Percentiles rank a stretch among this genome's conserved stretches.
These are phyloP conservation scores for Hemerocallis citrina DNA, from an alignment of 106 monocot genomes.

Conservation along the genomic window DNA sequence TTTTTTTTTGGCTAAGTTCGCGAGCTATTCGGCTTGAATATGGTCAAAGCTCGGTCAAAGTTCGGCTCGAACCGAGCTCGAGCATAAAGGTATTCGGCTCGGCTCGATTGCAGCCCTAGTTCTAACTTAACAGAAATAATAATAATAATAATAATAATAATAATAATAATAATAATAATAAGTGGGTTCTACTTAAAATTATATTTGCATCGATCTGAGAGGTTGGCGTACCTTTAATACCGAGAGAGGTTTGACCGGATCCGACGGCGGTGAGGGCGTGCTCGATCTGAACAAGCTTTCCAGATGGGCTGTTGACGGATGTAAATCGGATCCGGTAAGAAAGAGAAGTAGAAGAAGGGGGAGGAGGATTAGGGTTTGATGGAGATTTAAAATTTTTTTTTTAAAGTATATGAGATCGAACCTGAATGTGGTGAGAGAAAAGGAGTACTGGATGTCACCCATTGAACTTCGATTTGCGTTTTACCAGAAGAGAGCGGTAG, in stretches of 20 bases:
- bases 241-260: conserved; percentile 96
- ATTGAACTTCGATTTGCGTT: neutral
- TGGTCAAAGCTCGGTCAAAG: no score
- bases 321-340: neutral
- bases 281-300: conserved; percentile 99
- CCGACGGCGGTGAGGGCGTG: conserved; percentile 89
- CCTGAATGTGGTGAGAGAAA: conserved; percentile 29
- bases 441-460: conserved; percentile 13
- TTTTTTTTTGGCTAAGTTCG: no score
- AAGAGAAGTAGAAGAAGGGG: neutral
- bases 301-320: conserved; percentile 63
- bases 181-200: no score
- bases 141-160: no score
- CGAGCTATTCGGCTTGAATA: no score
- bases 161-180: no score
- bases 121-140: no score
- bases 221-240: conserved; percentile 93
- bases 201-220: no score
- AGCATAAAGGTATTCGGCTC: no score
- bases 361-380: neutral
- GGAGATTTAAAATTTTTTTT: no score
- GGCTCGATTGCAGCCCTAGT: no score
- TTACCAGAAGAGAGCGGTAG: neutral
- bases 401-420: neutral
- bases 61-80: no score